A percentile compares a stretch with the other conserved stretches of the same genome.
Evolutionary conservation across 371 early-diverging fungal species (phyloP).

Genomic region (Phascolomyces articulosus): DNA sequence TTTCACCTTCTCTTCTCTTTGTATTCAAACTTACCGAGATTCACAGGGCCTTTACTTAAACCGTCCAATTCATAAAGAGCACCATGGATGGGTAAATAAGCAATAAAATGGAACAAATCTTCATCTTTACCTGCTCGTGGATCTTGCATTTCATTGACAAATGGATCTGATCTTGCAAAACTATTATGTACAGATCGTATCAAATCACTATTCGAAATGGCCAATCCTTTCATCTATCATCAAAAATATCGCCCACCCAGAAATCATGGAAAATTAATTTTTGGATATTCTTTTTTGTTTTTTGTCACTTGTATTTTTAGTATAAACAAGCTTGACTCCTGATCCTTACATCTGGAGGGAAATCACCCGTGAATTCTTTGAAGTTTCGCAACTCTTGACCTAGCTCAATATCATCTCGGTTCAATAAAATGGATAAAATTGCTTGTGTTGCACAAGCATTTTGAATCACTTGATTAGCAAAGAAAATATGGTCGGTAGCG

Average conservation of each 20-base stretch:
- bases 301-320: too few species aligned
- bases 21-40: slow-evolving; percentile 50
- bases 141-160: slow-evolving; percentile 70
- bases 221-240: slow-evolving; percentile 77
- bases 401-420: slow-evolving; percentile 71
- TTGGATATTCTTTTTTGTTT: too few species aligned
- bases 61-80: slow-evolving; percentile 90
- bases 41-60: slow-evolving; percentile 70
- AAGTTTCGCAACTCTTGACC: slow-evolving; percentile 76
- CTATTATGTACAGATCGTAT: slow-evolving; percentile 86
- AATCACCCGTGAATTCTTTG: slow-evolving; percentile 77
- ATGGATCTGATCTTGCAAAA: slow-evolving; percentile 80
- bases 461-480: slow-evolving; percentile 73
- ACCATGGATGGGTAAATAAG: slow-evolving; percentile 82
- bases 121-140: slow-evolving; percentile 67
- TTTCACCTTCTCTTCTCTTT: too few species aligned
- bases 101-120: slow-evolving; percentile 88
- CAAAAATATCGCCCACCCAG: neutral
- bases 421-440: slow-evolving; percentile 85
- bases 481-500: slow-evolving; percentile 62
- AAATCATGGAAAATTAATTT: too few species aligned
- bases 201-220: slow-evolving; percentile 80
- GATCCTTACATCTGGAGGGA: slow-evolving; percentile 74
- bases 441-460: slow-evolving; percentile 97
- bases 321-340: slow-evolving; percentile 1